Conservation (phyloP, 2,329 filamentous ascomycete genomes). For the Xylariaceae sp. region DNA sequence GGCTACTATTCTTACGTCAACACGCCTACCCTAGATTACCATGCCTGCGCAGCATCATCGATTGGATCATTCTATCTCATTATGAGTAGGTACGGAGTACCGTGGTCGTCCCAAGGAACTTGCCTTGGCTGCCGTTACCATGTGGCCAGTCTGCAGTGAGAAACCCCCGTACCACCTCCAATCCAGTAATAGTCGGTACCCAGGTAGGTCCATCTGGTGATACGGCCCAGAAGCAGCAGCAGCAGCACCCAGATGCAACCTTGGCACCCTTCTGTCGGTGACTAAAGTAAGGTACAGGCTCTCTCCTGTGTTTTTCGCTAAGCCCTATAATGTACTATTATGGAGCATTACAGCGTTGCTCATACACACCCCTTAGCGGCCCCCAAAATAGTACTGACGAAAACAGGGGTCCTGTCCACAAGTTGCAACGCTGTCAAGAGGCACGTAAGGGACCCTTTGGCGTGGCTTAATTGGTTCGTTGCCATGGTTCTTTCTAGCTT, state of each 20-base stretch:
- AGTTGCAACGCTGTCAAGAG: conserved; percentile 16
- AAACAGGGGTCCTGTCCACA: not conserved
- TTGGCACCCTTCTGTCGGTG: not conserved
- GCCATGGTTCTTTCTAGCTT: conserved; percentile 13
- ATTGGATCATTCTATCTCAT: not conserved
- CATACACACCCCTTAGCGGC: not conserved
- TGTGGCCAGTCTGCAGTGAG: not conserved
- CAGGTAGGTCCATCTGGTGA: not conserved
- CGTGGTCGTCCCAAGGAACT: not conserved
- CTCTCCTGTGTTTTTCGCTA: conserved; percentile 12
- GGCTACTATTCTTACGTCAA: not conserved
- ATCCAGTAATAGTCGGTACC: not conserved
- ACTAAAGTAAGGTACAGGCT: conserved; percentile 19
- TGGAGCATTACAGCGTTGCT: conserved; percentile 4
- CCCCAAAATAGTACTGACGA: conserved; percentile 26
- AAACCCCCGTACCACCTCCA: not conserved
- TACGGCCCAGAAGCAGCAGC: too few relatives aligned
- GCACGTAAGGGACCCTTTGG: not conserved
- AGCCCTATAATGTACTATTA: conserved; percentile 15
- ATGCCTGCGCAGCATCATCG: too few relatives aligned
- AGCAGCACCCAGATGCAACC: too few relatives aligned
- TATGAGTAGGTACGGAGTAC: not conserved
- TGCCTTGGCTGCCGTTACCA: not conserved
- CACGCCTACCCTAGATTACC: not conserved
- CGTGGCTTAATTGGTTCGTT: not conserved